These are phyloP conservation scores for Capsicum baccatum DNA, from an alignment of 257 asterid genomes.

Conservation along the genomic window DNA sequence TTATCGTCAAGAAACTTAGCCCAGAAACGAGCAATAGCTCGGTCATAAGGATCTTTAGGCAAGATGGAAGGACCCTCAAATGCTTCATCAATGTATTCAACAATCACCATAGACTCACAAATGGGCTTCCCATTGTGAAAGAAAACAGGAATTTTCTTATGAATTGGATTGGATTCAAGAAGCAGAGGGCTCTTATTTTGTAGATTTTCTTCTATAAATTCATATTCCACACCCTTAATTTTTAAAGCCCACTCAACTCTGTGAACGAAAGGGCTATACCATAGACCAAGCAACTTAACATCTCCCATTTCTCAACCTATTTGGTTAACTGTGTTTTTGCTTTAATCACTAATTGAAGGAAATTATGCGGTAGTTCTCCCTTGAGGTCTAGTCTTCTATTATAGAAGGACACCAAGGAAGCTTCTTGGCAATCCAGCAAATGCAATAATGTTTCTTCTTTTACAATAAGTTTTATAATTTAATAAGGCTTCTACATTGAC, in stretches of 20 bases:
- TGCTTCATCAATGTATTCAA: conserved; percentile 18
- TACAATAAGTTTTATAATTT: not conserved
- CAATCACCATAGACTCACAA: not conserved
- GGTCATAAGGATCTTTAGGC: not conserved
- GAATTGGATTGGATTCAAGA: not conserved
- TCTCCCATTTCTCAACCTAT: not conserved
- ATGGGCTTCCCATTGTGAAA: not conserved
- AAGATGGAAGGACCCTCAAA: not conserved
- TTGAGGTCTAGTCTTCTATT: not conserved
- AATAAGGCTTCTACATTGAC: not conserved
- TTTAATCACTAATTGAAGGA: not conserved
- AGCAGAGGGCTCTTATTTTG: not conserved
- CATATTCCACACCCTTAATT: not conserved
- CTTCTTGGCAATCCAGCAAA: not conserved
- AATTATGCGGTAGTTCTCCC: not conserved
- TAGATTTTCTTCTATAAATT: not conserved
- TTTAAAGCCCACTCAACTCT: conserved; percentile 27
- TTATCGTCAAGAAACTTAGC: not conserved
- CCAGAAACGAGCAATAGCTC: conserved; percentile 4
- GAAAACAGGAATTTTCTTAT: not conserved
- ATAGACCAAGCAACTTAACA: not conserved
- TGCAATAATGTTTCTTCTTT: not conserved
- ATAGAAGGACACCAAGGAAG: not conserved
- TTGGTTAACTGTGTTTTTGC: not conserved
- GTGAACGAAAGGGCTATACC: not conserved